Base-by-base conservation (phyloP, 371 early-diverging fungal genomes). In the Conidiobolus incongruus region DNA sequence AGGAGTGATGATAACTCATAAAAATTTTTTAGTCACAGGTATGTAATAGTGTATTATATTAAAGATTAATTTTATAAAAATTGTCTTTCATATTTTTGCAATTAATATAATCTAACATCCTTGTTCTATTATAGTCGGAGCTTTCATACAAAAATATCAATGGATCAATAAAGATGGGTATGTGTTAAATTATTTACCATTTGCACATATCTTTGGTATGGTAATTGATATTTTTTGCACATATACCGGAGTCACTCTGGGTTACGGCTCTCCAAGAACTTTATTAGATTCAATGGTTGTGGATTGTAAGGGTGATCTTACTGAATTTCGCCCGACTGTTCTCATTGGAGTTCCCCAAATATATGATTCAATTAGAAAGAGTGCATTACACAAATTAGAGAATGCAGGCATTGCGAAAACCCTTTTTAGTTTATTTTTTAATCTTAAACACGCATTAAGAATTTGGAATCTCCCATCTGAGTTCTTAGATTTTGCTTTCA, bases 271-370 rank as follows among this genome's bases (percentile, higher is more conserved):
- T 13, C 67, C 75, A 22, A 70, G 79, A 40, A 89, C 90, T 1
- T 67, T 93, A 46, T 82, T 85, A 22, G 82, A 94, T 52, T 72
- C 83, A 8, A 75, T 78, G 34, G 84, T 86, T 24, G 82, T 90
- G 49, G 75, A 87, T 56, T 86, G 94, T 61, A 64, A 75, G 48
- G 91, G 93, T 30, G 98, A 98, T 65, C 77, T 93, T 53, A 70
- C 77, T 51, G 91, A 86, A 48, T 69, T 89, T 47, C 67, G 74
- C 21, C 98, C 98, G 4, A 82, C 88, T 11, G 52, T 95, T 35
- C 75, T 98, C 70, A 70, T 82, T 20, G 89, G 90, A 53, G 88
- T 95, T 12, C 86, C 90, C 17, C 80, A 75, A 31, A 89, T 89
- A 2, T 87, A 88, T 86, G 85, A 86, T 56, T 75, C 81, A 12